Percentiles rank a stretch among this genome's conserved stretches.
Evolutionary conservation across 2,329 filamentous ascomycete species (phyloP).

Genomic region (Colletotrichum brevisporum): DNA sequence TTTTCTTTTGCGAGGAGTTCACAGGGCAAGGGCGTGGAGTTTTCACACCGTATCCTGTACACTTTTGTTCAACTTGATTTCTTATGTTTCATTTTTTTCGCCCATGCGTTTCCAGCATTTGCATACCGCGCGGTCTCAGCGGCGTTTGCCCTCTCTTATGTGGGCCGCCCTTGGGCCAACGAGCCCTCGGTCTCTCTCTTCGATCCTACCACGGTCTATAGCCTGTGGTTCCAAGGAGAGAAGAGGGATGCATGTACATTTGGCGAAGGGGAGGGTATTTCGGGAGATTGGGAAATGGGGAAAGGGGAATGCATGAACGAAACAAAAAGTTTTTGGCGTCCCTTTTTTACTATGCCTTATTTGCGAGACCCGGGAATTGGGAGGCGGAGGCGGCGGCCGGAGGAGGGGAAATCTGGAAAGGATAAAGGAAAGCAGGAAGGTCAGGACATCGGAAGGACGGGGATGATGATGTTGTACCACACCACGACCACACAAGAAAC

Average conservation of each 20-base stretch:
- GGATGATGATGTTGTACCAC: constrained; percentile 40
- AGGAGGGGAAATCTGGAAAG: constrained; percentile 12
- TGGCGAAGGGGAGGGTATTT: constrained; percentile 26
- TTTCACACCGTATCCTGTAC: constrained; percentile 39
- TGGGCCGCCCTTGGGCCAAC: constrained; percentile 23
- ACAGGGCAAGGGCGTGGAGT: constrained; percentile 35
- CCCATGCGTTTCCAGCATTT: constrained; percentile 37
- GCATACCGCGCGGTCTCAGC: constrained; percentile 21
- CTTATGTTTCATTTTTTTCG: constrained; percentile 18
- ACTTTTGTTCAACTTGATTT: constrained; percentile 26
- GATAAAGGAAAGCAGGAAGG: constrained; percentile 14
- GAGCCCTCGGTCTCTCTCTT: constrained; percentile 18
- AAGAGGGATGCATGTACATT: constrained; percentile 32
- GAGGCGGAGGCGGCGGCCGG: not conserved
- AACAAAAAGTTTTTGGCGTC: constrained; percentile 38
- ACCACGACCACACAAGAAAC: constrained; percentile 34
- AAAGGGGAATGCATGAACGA: constrained; percentile 39
- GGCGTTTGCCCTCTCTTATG: constrained; percentile 10
- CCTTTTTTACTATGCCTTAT: constrained; percentile 37
- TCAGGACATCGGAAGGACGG: constrained; percentile 5
- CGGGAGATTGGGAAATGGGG: constrained; percentile 28
- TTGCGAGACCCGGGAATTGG: not conserved
- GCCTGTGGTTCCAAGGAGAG: not conserved
- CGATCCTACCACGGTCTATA: not conserved
- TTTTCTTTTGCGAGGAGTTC: constrained; percentile 33